Conservation (phyloP, 106 monocot species). For the Phalaenopsis equestris region DNA sequence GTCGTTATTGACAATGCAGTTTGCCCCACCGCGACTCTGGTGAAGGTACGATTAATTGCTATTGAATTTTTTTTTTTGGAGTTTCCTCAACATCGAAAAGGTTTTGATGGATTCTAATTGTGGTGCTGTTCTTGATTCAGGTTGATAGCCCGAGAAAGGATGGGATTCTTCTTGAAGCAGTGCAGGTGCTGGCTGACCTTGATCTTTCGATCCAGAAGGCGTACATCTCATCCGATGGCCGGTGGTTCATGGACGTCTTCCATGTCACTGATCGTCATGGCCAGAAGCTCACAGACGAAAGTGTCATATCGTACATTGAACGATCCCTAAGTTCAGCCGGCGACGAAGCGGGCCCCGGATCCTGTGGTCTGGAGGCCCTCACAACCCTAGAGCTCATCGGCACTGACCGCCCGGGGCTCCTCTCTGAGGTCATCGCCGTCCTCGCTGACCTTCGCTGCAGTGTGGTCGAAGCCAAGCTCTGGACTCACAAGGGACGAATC, state of each 20-base stretch:
- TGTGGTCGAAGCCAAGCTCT: slow-evolving; percentile 41
- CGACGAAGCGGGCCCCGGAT: neutral
- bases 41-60: slow-evolving; percentile 27
- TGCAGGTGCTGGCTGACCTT: slow-evolving; percentile 54
- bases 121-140: neutral
- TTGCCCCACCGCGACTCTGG: slow-evolving; percentile 38
- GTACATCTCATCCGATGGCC: slow-evolving; percentile 73
- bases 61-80: neutral
- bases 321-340: slow-evolving; percentile 1
- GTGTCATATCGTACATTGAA: slow-evolving; percentile 38
- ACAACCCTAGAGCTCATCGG: slow-evolving; percentile 47
- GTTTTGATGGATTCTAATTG: neutral
- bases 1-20: slow-evolving; percentile 64
- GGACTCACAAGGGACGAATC: slow-evolving; percentile 55
- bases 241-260: slow-evolving; percentile 84
- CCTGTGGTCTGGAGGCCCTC: slow-evolving; percentile 2
- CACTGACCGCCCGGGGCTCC: slow-evolving; percentile 46
- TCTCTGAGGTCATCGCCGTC: slow-evolving; percentile 61
- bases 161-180: slow-evolving; percentile 50
- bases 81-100: neutral
- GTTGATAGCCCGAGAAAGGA: slow-evolving; percentile 53
- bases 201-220: slow-evolving; percentile 59
- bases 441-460: slow-evolving; percentile 41
- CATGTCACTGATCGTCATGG: slow-evolving; percentile 53
- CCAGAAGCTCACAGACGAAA: slow-evolving; percentile 42